These are phyloP conservation scores for Diaporthe sp. DNA, from an alignment of 2,329 filamentous ascomycete genomes.

Conservation along the genomic window DNA sequence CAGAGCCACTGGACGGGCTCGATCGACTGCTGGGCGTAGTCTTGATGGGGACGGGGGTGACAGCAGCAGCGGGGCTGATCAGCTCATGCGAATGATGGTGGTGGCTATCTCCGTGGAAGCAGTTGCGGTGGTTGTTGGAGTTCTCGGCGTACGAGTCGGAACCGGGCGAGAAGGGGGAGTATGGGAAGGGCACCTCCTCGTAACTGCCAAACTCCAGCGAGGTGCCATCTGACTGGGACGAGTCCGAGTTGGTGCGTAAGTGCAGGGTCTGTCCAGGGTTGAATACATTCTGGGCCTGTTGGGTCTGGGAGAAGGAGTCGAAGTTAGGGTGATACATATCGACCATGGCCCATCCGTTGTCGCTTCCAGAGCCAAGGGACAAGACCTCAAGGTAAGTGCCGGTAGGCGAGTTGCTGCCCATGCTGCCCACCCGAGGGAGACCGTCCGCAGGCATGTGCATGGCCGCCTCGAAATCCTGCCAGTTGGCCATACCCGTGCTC, in stretches of 20 bases:
- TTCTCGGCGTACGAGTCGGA: slow-evolving; percentile 81
- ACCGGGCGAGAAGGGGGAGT: slow-evolving; percentile 85
- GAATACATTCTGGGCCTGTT: slow-evolving; percentile 77
- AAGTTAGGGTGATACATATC: slow-evolving; percentile 81
- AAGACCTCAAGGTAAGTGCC: slow-evolving; percentile 88
- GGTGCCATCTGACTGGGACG: slow-evolving; percentile 79
- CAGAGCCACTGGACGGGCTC: slow-evolving; percentile 72
- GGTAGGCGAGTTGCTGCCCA: slow-evolving; percentile 77
- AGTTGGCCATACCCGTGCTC: slow-evolving; percentile 77
- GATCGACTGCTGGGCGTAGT: slow-evolving; percentile 71
- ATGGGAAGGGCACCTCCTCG: slow-evolving; percentile 82
- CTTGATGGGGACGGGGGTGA: slow-evolving; percentile 79
- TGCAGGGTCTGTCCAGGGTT: slow-evolving; percentile 94
- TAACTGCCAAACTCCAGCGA: slow-evolving; percentile 81
- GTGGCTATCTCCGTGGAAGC: slow-evolving; percentile 70
- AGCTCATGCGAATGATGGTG: slow-evolving; percentile 62
- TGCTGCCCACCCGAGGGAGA: slow-evolving; percentile 58
- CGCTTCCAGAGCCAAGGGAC: slow-evolving; percentile 84
- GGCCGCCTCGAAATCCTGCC: slow-evolving; percentile 83
- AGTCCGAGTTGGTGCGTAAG: slow-evolving; percentile 87
- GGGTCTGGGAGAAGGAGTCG: slow-evolving; percentile 73
- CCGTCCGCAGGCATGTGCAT: slow-evolving; percentile 60
- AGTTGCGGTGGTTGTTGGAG: slow-evolving; percentile 70
- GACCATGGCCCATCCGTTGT: slow-evolving; percentile 89
- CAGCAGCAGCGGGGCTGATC: slow-evolving; percentile 77